A percentile compares a stretch with the other conserved stretches of the same genome.
Evolutionary conservation across 2,329 filamentous ascomycete genomes (phyloP).

Genomic region (Clarireedia paspali): DNA sequence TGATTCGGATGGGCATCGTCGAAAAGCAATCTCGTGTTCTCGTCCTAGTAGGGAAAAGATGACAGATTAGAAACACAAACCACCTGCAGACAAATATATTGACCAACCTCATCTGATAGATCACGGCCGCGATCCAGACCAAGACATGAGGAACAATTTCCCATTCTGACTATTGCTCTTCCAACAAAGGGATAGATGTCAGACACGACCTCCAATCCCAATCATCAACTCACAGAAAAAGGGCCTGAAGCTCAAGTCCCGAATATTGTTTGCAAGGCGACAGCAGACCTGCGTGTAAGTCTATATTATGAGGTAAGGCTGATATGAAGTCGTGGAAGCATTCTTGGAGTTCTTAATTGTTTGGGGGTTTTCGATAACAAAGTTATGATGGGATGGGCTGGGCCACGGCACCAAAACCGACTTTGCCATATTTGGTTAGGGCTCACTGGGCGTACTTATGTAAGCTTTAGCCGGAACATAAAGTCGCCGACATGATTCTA

Average conservation of each 20-base stretch:
- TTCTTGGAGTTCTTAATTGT: too few relatives aligned
- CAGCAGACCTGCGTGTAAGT: background rate
- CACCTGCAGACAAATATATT: too few relatives aligned
- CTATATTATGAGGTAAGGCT: background rate
- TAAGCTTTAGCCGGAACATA: too few relatives aligned
- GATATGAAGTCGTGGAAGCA: too few relatives aligned
- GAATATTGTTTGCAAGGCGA: background rate
- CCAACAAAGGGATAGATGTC: background rate
- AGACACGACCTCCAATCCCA: constrained; percentile 5
- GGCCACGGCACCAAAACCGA: too few relatives aligned
- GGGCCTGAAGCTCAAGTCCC: background rate
- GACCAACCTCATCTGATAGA: constrained; percentile 46
- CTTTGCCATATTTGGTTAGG: too few relatives aligned
- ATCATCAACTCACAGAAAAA: background rate
- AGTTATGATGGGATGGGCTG: too few relatives aligned
- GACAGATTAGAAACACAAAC: background rate
- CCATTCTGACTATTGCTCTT: constrained; percentile 36
- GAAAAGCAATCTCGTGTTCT: constrained; percentile 46
- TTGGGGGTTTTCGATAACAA: too few relatives aligned
- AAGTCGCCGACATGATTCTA: too few relatives aligned
- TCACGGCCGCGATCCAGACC: constrained; percentile 41
- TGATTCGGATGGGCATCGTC: constrained; percentile 51
- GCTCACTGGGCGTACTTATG: too few relatives aligned
- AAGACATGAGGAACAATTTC: constrained; percentile 53
- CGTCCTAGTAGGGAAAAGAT: constrained; percentile 19